Evolutionary conservation across 306 rosid genomes (phyloP).

Genomic region (Neltuma alba): DNA sequence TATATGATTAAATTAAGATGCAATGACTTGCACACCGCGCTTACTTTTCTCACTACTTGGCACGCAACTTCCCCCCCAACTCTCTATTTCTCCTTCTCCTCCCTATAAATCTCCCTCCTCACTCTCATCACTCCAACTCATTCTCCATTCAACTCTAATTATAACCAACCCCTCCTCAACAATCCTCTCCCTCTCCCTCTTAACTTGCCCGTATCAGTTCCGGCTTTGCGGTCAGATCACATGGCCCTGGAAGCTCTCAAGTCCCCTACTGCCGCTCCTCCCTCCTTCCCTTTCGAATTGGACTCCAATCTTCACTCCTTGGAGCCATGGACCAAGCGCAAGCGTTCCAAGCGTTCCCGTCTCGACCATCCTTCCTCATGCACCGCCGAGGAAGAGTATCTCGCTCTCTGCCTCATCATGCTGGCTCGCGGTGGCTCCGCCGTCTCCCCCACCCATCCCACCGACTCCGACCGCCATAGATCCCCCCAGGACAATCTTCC

Average conservation of each 20-base stretch:
- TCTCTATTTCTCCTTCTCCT: conserved; percentile 14
- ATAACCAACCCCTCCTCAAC: neutral
- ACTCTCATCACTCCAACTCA: conserved; percentile 26
- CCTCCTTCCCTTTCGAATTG: conserved; percentile 53
- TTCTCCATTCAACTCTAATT: neutral
- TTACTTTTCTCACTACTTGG: conserved; percentile 75
- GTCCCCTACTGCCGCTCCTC: conserved; percentile 74
- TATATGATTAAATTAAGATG: neutral
- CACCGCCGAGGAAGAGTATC: conserved; percentile 86
- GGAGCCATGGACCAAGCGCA: conserved; percentile 82
- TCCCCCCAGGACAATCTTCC: conserved; percentile 10
- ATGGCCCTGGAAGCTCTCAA: conserved; percentile 92
- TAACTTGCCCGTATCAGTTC: neutral
- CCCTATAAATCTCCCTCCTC: conserved; percentile 54
- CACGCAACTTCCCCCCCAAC: conserved; percentile 82
- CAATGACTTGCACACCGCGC: conserved; percentile 39
- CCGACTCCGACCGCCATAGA: conserved; percentile 1
- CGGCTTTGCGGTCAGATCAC: neutral
- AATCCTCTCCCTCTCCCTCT: neutral
- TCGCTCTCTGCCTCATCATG: conserved; percentile 96
- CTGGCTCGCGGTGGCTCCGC: conserved; percentile 74
- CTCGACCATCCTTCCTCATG: conserved; percentile 44
- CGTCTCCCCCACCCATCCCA: neutral
- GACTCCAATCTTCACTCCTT: conserved; percentile 43
- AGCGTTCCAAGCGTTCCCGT: conserved; percentile 87